Conservation (phyloP, 208 protist genomes). For the Trypanosoma vivax region DNA sequence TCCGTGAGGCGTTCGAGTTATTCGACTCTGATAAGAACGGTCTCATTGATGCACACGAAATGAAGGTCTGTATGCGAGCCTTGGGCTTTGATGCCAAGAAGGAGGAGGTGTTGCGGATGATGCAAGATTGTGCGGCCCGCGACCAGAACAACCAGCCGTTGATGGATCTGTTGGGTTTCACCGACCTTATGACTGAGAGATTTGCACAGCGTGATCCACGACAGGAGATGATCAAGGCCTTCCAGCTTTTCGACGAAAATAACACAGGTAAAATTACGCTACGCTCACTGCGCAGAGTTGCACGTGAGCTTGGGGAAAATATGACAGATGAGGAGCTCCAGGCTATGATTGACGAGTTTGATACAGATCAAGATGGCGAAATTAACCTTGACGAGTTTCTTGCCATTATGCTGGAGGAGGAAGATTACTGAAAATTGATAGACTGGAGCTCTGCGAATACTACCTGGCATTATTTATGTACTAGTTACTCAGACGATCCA, state of each 20-base stretch:
- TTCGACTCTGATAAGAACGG: slow-evolving; percentile 96
- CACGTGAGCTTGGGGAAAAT: slow-evolving; percentile 93
- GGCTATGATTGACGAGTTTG: slow-evolving; percentile 97
- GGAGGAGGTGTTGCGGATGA: slow-evolving; percentile 84
- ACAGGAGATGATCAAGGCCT: slow-evolving; percentile 95
- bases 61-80: slow-evolving; percentile 99
- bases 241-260: slow-evolving; percentile 95
- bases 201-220: slow-evolving; percentile 89
- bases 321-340: slow-evolving; percentile 96
- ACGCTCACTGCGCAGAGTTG: slow-evolving; percentile 90
- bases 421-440: slow-evolving; percentile 68
- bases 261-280: slow-evolving; percentile 92
- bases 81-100: slow-evolving; percentile 99
- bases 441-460: too few species aligned
- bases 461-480: too few species aligned
- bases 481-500: background rate
- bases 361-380: slow-evolving; percentile 92
- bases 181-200: slow-evolving; percentile 90
- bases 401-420: slow-evolving; percentile 93
- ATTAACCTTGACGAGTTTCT: slow-evolving; percentile 95
- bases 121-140: slow-evolving; percentile 80
- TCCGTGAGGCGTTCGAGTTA: slow-evolving; percentile 99
- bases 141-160: slow-evolving; percentile 77
- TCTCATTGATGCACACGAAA: slow-evolving; percentile 97
- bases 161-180: slow-evolving; percentile 90